Conservation (phyloP, 2,329 filamentous ascomycete species). For the Penicillium glabrum region DNA sequence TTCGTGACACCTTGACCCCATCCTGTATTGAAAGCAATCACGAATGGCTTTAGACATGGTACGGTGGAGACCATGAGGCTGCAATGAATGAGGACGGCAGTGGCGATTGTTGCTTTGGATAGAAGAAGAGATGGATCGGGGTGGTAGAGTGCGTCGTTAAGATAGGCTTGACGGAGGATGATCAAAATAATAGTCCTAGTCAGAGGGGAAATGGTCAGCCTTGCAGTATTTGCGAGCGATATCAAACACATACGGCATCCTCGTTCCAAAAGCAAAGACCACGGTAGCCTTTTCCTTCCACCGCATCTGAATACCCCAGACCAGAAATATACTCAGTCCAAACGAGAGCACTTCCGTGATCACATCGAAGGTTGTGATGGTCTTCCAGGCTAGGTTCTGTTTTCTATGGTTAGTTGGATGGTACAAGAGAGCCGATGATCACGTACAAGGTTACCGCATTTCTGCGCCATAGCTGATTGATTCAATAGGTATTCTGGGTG, state of each 20-base stretch:
- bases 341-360: conserved; percentile 22
- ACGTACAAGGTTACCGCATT: background rate
- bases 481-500: background rate
- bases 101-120: conserved; percentile 34
- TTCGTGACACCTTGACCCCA: conserved; percentile 23
- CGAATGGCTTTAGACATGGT: conserved; percentile 44
- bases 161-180: conserved; percentile 35
- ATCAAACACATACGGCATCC: conserved; percentile 2
- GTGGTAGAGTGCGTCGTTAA: conserved; percentile 19
- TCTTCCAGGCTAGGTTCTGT: conserved; percentile 31
- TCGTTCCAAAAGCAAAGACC: conserved; percentile 18
- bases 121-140: conserved; percentile 32
- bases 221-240: background rate
- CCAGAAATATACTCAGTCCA: conserved; percentile 22
- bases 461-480: background rate
- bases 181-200: conserved; percentile 7
- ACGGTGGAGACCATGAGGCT: conserved; percentile 44
- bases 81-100: conserved; percentile 41
- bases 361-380: conserved; percentile 41
- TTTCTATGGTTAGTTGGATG: background rate
- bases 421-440: background rate
- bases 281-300: conserved; percentile 14
- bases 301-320: conserved; percentile 25
- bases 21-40: conserved; percentile 43
- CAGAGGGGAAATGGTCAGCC: background rate